Base-by-base conservation (phyloP, 805 yeast genomes). In the Saccharomycopsis vini region DNA sequence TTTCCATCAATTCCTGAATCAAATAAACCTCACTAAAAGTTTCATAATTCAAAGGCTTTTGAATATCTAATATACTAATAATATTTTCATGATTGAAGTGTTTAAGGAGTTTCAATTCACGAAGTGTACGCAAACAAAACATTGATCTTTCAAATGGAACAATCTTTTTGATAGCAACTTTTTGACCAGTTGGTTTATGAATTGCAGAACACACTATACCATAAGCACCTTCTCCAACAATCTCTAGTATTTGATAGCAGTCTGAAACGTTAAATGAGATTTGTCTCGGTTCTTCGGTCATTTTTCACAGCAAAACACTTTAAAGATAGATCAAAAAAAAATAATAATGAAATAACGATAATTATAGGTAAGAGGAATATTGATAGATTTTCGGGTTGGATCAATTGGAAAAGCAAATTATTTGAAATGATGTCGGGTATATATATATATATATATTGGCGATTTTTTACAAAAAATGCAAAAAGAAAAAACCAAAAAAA, bases 171-270 rank as follows among this genome's bases (percentile, higher is more conserved):
- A 84, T 82, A 1, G 94, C 94, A 2, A 84, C 92, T 47, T 68
- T 67, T 1, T 73, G 69, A 16, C 73, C 70, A 1, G 83, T 68
- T 10, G 81, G 79, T 46, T 67, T 68, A 52, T 81, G 86, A 9
- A 69, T 58, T 0, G 88, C 92, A 3, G 77, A 69, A 38, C 83
- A 81, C 4, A 84, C 94, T 2, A 81, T 71, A 0, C 94, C 92
- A 52, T 84, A 84, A 0, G 92, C 88, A 1, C 94, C 94, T 58
- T 81, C 85, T 3, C 94, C 94, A 4, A 84, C 63, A 3, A 80
- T 64, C 46, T 74, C 76, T 16, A 66, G 63, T 5, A 82, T 71
- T 47, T 74, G 74, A 56, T 77, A 83, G 51, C 73, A 75, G 38
- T 73, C 70, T 3, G 81, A 75, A 13, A 82, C 73, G 53, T 79